phyloP scores from a whole-genome alignment of 306 rosid genomes.

The Boehmeria nivea region DNA sequence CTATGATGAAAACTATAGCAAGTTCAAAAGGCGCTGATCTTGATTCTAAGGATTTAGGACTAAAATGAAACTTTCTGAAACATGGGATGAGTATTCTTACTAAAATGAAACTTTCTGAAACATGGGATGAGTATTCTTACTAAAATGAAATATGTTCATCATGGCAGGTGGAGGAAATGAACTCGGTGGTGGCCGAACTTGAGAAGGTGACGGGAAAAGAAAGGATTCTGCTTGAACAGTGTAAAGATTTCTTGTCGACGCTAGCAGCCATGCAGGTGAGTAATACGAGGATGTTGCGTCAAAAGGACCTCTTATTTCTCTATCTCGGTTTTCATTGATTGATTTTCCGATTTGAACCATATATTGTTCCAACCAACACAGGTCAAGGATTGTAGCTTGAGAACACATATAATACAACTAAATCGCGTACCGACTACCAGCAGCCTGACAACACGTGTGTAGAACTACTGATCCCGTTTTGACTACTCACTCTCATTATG shows the following conservation, averaged over 20 bases:
- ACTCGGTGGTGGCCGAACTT: constrained; percentile 71
- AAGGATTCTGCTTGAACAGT: constrained; percentile 66
- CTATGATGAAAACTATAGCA: too few relatives aligned
- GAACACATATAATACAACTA: constrained; percentile 73
- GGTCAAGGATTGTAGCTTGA: constrained; percentile 85
- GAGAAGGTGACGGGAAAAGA: constrained; percentile 72
- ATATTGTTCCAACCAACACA: constrained; percentile 17
- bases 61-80: too few relatives aligned
- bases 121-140: too few relatives aligned
- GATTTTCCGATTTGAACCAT: too few relatives aligned
- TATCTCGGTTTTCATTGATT: constrained; percentile 2
- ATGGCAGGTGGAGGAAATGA: constrained; percentile 73
- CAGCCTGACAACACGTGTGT: constrained; percentile 73
- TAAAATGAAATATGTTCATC: neutral
- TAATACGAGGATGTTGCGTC: constrained; percentile 4
- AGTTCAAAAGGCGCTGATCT: too few relatives aligned
- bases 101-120: too few relatives aligned
- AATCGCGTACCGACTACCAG: constrained; percentile 47
- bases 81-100: too few relatives aligned
- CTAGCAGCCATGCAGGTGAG: constrained; percentile 74
- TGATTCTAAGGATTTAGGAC: too few relatives aligned
- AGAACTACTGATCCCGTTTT: constrained; percentile 59
- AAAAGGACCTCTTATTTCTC: neutral
- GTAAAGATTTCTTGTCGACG: constrained; percentile 72
- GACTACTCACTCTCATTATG: constrained; percentile 53